Evolutionary conservation across 83 land plant genomes (phyloP), one percentile per base, ranked within the genome.

Genomic region (Diphasiastrum complanatum): DNA sequence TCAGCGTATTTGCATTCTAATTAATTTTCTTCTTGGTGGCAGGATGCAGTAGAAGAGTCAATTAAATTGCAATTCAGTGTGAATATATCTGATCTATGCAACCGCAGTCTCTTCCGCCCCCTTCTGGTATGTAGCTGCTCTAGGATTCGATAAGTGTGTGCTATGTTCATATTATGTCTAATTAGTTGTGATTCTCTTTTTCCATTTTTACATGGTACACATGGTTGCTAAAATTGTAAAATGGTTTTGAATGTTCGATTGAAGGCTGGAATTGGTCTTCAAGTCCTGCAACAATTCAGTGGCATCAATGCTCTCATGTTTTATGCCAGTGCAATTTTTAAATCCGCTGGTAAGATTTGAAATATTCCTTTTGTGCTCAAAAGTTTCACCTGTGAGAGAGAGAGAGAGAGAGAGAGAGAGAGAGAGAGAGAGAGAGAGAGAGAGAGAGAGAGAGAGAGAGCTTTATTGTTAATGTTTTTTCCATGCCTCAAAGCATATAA

Each of bases 321-420:
- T 33, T 57, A 57, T 57, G 61, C 61, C 2, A 36, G 61, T 22
- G 26, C 36, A 33, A 57, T 57, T n/a, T 57, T 57, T 57, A 6
- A 36, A 40, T 33, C 61, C 18, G 41, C 41, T 57, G 61, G 61
- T 57, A 57, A 11, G 51, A 6, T 38, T 38, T 14, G 6, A 18
- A 5, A 47, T 18, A 18, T 18, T 8, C 51, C 23, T 5, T 18
- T 8, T n/a, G n/a, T n/a, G n/a, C 16, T 18, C n/a, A 18, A 4
- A 18, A 47, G 51, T 47, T 47, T 5, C 16, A 47, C n/a, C n/a
- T n/a, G n/a, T n/a, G n/a, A n/a, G n/a, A n/a, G n/a, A n/a, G n/a
- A n/a, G n/a, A n/a, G n/a, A n/a, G n/a, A n/a, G n/a, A n/a, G n/a
- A n/a, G n/a, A n/a, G n/a, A n/a, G n/a, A n/a, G n/a, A n/a, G n/a